phyloP scores from a whole-genome alignment of 352 stramenopile genomes.

The Phytophthora cryptogea region DNA sequence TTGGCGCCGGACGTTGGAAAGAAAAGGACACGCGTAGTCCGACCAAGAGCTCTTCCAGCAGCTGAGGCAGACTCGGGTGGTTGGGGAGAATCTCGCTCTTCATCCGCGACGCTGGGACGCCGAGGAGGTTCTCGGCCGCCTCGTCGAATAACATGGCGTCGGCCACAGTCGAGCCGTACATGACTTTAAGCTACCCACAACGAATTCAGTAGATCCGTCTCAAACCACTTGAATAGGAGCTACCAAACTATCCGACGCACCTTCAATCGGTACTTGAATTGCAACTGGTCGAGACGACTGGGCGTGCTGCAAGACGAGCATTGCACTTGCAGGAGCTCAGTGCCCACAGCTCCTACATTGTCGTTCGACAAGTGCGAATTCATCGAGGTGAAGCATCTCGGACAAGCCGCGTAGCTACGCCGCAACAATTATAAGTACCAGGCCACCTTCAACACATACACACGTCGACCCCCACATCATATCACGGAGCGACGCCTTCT shows the following conservation, averaged over 20 bases:
- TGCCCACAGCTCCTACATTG: background rate
- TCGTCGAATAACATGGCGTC: conserved; percentile 66
- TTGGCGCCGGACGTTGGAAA: conserved; percentile 37
- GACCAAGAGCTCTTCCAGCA: conserved; percentile 57
- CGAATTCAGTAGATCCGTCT: too few relatives aligned
- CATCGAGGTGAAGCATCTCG: conserved; percentile 50
- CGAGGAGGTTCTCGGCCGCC: conserved; percentile 41
- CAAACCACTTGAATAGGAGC: background rate
- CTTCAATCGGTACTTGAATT: conserved; percentile 62
- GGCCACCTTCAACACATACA: background rate
- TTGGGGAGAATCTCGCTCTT: conserved; percentile 36
- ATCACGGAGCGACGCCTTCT: conserved; percentile 52
- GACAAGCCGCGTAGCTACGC: conserved; percentile 55
- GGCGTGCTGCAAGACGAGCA: conserved; percentile 39
- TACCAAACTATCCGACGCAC: conserved; percentile 12
- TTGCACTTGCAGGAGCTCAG: conserved; percentile 20
- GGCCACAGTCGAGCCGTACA: conserved; percentile 32
- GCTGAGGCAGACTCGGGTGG: conserved; percentile 41
- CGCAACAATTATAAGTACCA: background rate
- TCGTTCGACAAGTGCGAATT: conserved; percentile 23
- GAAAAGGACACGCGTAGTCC: conserved; percentile 56
- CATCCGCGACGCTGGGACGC: conserved; percentile 34
- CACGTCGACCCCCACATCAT: conserved; percentile 45
- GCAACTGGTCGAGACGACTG: conserved; percentile 26
- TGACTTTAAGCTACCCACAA: conserved; percentile 41